Conservation (phyloP, 257 asterid genomes). For the Cynanchum wilfordii region DNA sequence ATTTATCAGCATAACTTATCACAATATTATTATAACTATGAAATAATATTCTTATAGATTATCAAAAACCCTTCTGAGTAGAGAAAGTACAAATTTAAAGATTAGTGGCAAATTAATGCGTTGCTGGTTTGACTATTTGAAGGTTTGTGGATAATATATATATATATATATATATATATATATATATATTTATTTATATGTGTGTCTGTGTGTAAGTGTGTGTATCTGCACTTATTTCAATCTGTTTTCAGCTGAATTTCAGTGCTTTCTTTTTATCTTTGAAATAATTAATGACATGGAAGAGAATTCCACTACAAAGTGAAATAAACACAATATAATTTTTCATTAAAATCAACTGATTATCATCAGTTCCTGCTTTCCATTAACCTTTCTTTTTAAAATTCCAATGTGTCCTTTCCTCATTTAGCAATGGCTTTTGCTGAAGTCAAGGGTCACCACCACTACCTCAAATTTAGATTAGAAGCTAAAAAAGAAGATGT, state of each 20-base stretch:
- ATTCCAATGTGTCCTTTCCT: slow-evolving; percentile 1
- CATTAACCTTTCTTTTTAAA: not conserved
- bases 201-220: too few relatives aligned
- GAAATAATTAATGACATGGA: not conserved
- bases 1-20: too few relatives aligned
- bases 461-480: not conserved
- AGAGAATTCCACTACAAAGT: not conserved
- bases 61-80: not conserved
- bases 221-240: too few relatives aligned
- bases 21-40: too few relatives aligned
- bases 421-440: slow-evolving; percentile 19
- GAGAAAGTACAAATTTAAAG: not conserved
- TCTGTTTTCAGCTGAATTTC: not conserved
- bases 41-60: too few relatives aligned
- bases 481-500: too few relatives aligned
- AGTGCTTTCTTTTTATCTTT: not conserved
- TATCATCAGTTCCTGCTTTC: not conserved
- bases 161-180: too few relatives aligned
- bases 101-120: not conserved
- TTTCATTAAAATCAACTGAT: not conserved
- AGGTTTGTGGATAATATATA: not conserved
- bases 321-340: not conserved
- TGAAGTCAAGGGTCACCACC: slow-evolving; percentile 20
- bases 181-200: too few relatives aligned
- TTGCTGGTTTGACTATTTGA: not conserved